These are phyloP conservation scores for Paratinospora sagittata DNA, from an alignment of 164 flowering plant genomes.

Conservation along the genomic window DNA sequence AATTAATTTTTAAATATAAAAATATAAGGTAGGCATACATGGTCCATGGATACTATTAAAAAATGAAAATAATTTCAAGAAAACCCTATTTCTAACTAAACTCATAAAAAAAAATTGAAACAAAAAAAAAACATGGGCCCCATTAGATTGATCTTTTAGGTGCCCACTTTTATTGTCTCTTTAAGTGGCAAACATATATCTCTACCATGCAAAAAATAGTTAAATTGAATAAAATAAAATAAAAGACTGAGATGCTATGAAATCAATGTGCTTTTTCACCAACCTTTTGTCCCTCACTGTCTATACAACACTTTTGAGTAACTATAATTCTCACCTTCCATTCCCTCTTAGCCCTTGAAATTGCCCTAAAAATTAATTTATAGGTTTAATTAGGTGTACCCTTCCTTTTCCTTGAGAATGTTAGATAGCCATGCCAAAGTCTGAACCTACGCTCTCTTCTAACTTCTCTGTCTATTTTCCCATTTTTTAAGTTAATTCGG, in stretches of 20 bases:
- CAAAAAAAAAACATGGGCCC: neutral
- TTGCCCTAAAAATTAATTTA: neutral
- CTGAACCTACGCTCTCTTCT: neutral
- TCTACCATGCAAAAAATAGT: neutral
- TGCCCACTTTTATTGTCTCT: neutral
- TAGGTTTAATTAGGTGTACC: neutral
- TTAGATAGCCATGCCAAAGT: neutral
- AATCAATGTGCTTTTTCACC: neutral
- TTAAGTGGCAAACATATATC: neutral
- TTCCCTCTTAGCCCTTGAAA: neutral
- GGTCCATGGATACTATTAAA: too few species aligned
- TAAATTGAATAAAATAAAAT: neutral
- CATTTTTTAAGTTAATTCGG: neutral
- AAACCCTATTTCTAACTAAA: neutral
- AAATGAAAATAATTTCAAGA: neutral
- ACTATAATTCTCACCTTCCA: constrained; percentile 4
- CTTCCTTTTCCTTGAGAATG: neutral
- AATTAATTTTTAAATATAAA: too few species aligned
- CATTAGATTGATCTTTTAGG: neutral
- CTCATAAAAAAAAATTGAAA: neutral
- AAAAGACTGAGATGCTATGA: neutral
- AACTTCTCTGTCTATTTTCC: neutral
- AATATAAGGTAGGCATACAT: too few species aligned
- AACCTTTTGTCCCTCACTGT: constrained; percentile 1
- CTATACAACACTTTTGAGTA: neutral